Percentiles rank a stretch among this genome's conserved stretches.
phyloP scores from a whole-genome alignment of 192 early-diverging fungal species.

The Coemansia sp. region DNA sequence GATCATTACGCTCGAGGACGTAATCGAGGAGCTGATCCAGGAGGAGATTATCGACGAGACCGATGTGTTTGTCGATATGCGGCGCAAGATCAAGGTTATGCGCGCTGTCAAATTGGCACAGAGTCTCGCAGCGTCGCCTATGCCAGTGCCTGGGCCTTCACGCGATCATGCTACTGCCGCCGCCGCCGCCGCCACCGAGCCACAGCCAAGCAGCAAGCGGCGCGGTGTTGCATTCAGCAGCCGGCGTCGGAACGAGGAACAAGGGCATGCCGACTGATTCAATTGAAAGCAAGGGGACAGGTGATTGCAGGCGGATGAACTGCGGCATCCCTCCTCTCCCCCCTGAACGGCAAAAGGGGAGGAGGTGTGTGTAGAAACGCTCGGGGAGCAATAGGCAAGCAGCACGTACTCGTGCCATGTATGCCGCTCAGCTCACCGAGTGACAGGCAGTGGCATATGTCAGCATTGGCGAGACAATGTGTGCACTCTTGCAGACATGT shows the following conservation, averaged over 20 bases:
- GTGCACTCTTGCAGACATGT: neutral
- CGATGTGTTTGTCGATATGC: constrained; percentile 66
- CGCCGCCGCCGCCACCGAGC: neutral
- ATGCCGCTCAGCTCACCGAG: no score
- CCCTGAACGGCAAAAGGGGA: neutral
- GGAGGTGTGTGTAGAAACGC: neutral
- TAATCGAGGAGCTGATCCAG: constrained; percentile 83
- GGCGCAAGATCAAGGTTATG: constrained; percentile 46
- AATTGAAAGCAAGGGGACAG: no score
- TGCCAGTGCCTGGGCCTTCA: neutral
- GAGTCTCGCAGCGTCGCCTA: neutral
- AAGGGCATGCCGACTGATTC: neutral
- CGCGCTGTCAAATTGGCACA: constrained; percentile 47
- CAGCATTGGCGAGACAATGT: no score
- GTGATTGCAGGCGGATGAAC: neutral
- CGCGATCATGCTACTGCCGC: no score
- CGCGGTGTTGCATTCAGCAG: constrained; percentile 28
- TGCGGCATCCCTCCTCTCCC: neutral
- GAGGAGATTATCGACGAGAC: constrained; percentile 87
- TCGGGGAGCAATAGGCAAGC: no score
- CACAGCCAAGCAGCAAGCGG: constrained; percentile 1
- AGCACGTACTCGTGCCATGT: no score
- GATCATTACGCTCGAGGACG: constrained; percentile 82
- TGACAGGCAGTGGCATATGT: neutral
- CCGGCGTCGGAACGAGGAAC: constrained; percentile 24